Base-by-base conservation (phyloP, 164 flowering plant species). In the Macadamia tetraphylla region DNA sequence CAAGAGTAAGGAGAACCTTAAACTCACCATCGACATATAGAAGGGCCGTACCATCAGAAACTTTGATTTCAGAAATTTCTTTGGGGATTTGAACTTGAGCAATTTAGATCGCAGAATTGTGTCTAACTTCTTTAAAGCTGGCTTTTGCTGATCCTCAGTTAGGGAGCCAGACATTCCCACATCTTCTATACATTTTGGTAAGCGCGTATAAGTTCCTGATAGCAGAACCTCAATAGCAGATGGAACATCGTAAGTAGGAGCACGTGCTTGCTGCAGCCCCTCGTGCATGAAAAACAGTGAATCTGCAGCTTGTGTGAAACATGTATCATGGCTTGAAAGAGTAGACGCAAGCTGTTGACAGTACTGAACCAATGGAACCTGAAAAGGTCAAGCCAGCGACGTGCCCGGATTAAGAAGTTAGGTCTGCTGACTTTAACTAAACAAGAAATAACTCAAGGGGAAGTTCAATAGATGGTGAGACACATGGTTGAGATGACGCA, bases 231-330 rank as follows among this genome's bases (percentile, higher is more conserved):
- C 98, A 72, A 85, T 71, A 31, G 99, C 96, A 75, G 98, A 87
- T 17, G 99, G 98, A 72, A 95, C 98, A 85, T 95, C 99, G 81
- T 95, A 95, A 3, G 86, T 81, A 61, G 99, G 99, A 55, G 99
- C 98, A 69, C 98, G 93, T 29, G 99, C 99, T 84, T 91, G 98
- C 71, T 95, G 99, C 67, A 95, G 77, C 40, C 93, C 92, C 70
- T 92, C 99, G 67, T 95, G 99, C 97, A 91, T 90, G 77, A 92
- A 95, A 80, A 90, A 92, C 71, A 95, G 57, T 7, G 96, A 92
- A 81, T 95, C 99, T 57, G 99, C 94, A 63, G 97, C 88, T 81
- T 92, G 99, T 46, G 93, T 89, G 80, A 95, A 95, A 69, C 98
- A 92, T 31, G 88, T 81, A 73, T 95, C 99, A 86, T 95, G 99